Percentiles rank a stretch among this genome's conserved stretches.
Conservation (phyloP, 495 filamentous ascomycete species). For the Penicillium paradoxum region DNA sequence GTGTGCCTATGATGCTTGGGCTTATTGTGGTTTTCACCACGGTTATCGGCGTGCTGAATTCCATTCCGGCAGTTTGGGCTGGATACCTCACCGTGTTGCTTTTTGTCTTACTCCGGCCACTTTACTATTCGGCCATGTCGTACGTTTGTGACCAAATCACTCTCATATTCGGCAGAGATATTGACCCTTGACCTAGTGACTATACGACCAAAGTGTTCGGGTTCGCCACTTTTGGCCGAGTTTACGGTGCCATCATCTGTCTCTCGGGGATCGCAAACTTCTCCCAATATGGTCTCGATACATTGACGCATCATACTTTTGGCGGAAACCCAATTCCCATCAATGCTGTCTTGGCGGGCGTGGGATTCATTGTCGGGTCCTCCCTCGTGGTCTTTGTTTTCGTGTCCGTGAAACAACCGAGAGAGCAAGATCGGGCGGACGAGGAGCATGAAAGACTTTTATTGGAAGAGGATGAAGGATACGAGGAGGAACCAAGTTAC, state of each 20-base stretch:
- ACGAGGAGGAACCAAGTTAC: constrained; percentile 2
- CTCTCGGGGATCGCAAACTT: constrained; percentile 83
- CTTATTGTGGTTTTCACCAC: constrained; percentile 71
- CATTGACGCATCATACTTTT: constrained; percentile 70
- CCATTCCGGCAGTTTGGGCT: constrained; percentile 65
- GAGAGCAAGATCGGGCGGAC: constrained; percentile 6
- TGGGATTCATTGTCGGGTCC: constrained; percentile 58
- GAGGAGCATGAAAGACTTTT: constrained; percentile 32
- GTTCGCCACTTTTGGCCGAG: constrained; percentile 85
- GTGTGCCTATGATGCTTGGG: constrained; percentile 63
- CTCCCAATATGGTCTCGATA: constrained; percentile 73
- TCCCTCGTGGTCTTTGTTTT: constrained; percentile 56
- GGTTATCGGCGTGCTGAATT: constrained; percentile 69
- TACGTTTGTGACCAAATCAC: constrained; percentile 34
- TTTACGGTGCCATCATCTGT: constrained; percentile 90
- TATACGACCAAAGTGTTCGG: constrained; percentile 94
- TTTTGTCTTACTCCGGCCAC: constrained; percentile 56
- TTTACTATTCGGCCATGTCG: constrained; percentile 51
- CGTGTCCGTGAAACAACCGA: constrained; percentile 24
- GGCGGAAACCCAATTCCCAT: constrained; percentile 70
- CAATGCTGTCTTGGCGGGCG: constrained; percentile 59
- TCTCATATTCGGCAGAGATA: neutral
- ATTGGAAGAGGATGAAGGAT: constrained; percentile 27
- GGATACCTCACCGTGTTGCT: constrained; percentile 73
- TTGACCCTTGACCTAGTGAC: constrained; percentile 50